Evolutionary conservation across 768 basidiomycete genomes (phyloP).

Genomic region (Lentinula guzmanii): DNA sequence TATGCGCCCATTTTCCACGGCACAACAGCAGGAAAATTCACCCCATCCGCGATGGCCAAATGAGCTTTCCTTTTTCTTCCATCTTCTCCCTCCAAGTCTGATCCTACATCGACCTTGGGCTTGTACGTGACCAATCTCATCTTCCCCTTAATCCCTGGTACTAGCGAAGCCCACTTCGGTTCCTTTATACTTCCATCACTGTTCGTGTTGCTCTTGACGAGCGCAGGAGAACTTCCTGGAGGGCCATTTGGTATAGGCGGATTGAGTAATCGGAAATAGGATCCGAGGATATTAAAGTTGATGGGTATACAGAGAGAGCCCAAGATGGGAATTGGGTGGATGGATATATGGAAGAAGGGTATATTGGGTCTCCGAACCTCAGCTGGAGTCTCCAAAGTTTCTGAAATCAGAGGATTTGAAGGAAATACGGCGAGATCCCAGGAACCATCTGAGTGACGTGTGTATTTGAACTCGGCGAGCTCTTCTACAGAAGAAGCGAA

Average conservation of each 20-base stretch:
- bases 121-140: neutral
- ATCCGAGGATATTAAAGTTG: slow-evolving; percentile 12
- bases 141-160: slow-evolving; percentile 14
- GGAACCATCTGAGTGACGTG: neutral
- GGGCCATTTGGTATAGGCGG: slow-evolving; percentile 19
- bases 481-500: slow-evolving; percentile 16
- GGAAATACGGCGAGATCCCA: slow-evolving; percentile 18
- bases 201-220: slow-evolving; percentile 14
- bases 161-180: slow-evolving; percentile 7
- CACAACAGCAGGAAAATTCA: slow-evolving; percentile 18
- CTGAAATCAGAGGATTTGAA: slow-evolving; percentile 5
- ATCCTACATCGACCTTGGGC: neutral
- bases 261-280: slow-evolving; percentile 12
- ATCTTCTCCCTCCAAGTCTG: neutral
- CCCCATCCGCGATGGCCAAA: slow-evolving; percentile 16
- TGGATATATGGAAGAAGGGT: slow-evolving; percentile 25
- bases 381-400: neutral
- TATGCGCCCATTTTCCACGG: slow-evolving; percentile 15
- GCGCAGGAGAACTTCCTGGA: slow-evolving; percentile 11
- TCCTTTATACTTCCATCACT: slow-evolving; percentile 11
- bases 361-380: neutral
- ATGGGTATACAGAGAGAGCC: slow-evolving; percentile 18
- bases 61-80: neutral
- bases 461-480: slow-evolving; percentile 23
- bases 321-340: slow-evolving; percentile 19